These are phyloP conservation scores for Metschnikowia lachancei DNA, from an alignment of 805 yeast genomes.

Conservation along the genomic window DNA sequence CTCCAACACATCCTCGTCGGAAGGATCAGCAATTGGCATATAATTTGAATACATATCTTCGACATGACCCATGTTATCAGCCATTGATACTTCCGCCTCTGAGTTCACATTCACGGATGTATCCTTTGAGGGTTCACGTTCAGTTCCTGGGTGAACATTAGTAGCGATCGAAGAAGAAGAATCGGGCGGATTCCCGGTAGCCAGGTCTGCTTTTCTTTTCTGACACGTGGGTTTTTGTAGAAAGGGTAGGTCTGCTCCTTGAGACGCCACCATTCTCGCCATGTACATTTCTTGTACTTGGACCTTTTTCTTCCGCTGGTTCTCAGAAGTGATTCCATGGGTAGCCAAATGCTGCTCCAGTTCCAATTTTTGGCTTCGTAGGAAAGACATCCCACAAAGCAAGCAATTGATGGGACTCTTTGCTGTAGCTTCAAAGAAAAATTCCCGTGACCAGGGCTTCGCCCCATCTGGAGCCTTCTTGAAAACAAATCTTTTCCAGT, in stretches of 20 bases:
- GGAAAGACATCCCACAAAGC: slow-evolving; percentile 1
- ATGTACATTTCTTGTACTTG: background rate
- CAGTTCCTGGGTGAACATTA: too few species aligned
- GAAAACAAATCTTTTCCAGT: background rate
- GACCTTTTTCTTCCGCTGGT: background rate
- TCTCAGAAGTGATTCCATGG: slow-evolving; percentile 9
- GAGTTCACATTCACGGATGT: too few species aligned
- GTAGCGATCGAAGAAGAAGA: too few species aligned
- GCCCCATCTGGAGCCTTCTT: background rate
- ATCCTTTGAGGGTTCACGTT: too few species aligned
- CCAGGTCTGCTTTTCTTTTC: too few species aligned
- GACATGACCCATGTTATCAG: background rate
- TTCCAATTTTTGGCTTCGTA: background rate
- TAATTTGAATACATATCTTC: background rate
- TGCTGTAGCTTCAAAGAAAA: background rate
- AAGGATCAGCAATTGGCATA: too few species aligned
- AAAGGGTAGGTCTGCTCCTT: background rate
- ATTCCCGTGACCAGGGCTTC: slow-evolving; percentile 1
- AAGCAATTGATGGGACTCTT: background rate
- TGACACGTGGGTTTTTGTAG: too few species aligned
- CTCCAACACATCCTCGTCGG: too few species aligned
- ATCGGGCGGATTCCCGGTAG: too few species aligned
- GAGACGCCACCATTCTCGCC: slow-evolving; percentile 6
- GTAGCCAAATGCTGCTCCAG: slow-evolving; percentile 6
- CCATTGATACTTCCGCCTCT: too few species aligned